Percentiles rank a stretch among this genome's conserved stretches.
Evolutionary conservation across 192 early-diverging fungal genomes (phyloP).

Genomic region (Kickxella alabastrina): DNA sequence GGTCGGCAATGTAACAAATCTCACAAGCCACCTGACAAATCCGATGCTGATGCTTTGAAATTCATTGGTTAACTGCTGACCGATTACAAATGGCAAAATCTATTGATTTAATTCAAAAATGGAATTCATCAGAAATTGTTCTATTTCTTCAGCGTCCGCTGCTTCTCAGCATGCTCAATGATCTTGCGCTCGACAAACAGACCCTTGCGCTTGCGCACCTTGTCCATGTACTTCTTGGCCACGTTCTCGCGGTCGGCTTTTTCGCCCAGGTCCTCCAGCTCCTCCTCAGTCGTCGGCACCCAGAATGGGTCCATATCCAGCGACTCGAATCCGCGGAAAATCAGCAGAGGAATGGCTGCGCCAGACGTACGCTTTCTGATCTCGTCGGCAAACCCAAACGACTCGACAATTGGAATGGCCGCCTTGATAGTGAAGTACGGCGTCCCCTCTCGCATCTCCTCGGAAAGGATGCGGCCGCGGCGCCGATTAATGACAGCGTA

Average conservation of each 20-base stretch:
- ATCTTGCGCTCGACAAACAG: conserved; percentile 92
- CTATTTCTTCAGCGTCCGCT: conserved; percentile 66
- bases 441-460: conserved; percentile 98
- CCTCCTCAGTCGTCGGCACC: conserved; percentile 96
- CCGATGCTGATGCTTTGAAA: background rate
- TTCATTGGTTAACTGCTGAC: background rate
- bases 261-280: conserved; percentile 96
- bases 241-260: conserved; percentile 96
- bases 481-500: conserved; percentile 90
- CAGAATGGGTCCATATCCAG: conserved; percentile 96
- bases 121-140: no score
- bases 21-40: no score
- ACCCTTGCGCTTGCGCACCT: conserved; percentile 90
- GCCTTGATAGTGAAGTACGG: conserved; percentile 90
- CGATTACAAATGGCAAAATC: conserved; percentile 4
- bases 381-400: conserved; percentile 99
- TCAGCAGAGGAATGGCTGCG: conserved; percentile 89
- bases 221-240: conserved; percentile 96
- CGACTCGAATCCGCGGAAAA: conserved; percentile 92
- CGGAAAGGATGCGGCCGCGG: conserved; percentile 86
- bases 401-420: conserved; percentile 89
- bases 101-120: no score
- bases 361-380: conserved; percentile 95
- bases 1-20: no score
- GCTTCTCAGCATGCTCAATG: conserved; percentile 80